Conservation (phyloP, 1,139 yeast genomes). For the Hansenula lynferdii region DNA sequence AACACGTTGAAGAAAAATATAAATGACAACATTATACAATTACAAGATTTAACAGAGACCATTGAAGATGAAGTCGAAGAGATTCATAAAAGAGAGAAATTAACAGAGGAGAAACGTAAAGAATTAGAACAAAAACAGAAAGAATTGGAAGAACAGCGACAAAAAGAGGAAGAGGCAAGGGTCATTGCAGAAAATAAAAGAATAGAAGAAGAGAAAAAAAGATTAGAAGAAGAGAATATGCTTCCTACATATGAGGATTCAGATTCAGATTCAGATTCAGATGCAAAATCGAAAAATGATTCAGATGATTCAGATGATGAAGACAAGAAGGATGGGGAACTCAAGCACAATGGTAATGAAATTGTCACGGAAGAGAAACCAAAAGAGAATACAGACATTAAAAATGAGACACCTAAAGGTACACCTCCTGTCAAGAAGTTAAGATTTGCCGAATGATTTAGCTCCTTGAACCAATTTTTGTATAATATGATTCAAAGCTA, state of each 20-base stretch:
- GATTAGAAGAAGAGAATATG: slow-evolving; percentile 13
- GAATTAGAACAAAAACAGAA: slow-evolving; percentile 27
- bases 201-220: slow-evolving; percentile 13
- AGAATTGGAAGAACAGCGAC: slow-evolving; percentile 10
- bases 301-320: slow-evolving; percentile 3
- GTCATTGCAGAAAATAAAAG: slow-evolving; percentile 12
- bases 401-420: too few species aligned
- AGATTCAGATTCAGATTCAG: slow-evolving; percentile 32
- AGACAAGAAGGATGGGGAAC: too few species aligned
- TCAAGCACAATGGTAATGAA: too few species aligned
- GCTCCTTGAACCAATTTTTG: too few species aligned
- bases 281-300: too few species aligned
- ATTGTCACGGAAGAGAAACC: too few species aligned
- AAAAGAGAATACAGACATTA: slow-evolving; percentile 3
- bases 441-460: slow-evolving; percentile 14
- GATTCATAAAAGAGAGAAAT: slow-evolving; percentile 2
- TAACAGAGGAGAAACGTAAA: slow-evolving; percentile 1
- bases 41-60: slow-evolving; percentile 9
- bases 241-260: slow-evolving; percentile 27
- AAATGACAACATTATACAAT: slow-evolving; percentile 6
- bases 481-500: too few species aligned
- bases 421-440: slow-evolving; percentile 11
- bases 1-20: slow-evolving; percentile 6
- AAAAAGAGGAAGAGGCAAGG: slow-evolving; percentile 6
- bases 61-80: slow-evolving; percentile 2